Base-by-base conservation (phyloP, 1,284 basidiomycete species). In the Anthracocystis setariae region DNA sequence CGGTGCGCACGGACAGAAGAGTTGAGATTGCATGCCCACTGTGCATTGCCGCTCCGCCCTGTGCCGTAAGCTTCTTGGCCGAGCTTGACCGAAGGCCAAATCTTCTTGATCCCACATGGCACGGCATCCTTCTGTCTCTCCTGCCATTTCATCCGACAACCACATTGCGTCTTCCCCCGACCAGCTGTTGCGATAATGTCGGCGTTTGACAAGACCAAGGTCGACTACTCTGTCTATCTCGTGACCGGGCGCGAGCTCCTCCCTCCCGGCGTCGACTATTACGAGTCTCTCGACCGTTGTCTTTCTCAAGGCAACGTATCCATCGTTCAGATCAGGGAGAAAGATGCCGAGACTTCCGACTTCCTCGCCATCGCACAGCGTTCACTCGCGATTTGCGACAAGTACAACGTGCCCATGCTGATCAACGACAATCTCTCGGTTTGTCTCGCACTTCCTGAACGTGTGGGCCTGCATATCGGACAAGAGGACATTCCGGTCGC, bases 381-480 rank as follows among this genome's bases (percentile, higher is more conserved):
- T 63, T 90, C 89, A 2, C 91, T 94, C 79, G 86, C 80, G 18
- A 85, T 97, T 21, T 94, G 92, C 79, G 88, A 90, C 76, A 88
- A 87, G 84, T 92, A 94, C 86, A 86, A 87, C 47, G 88, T 96
- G 20, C 93, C 92, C 0, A 86, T 98, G 25, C 86, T 98, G 61
- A 92, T 98, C 84, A 97, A 98, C 49, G 80, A 82, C 56, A 80
- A 77, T 24, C 53, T 82, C 13, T 57, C 69, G 33, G 75, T 82
- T 2, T 76, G 74, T 15, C 63, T 75, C 3, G 66, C 70, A 7
- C 73, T 82, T 1, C 74, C 80, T 48, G 82, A 82, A 9, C 90
- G 90, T 2, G 88, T 89, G 47, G 94, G 92, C 5, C 89, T 97
- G 10, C 94, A 98, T 79, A 86, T 98, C 48, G 94, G 94, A 3